Evolutionary conservation across 805 yeast species (phyloP).

Genomic region (Saccharomyces kudriavzevii): DNA sequence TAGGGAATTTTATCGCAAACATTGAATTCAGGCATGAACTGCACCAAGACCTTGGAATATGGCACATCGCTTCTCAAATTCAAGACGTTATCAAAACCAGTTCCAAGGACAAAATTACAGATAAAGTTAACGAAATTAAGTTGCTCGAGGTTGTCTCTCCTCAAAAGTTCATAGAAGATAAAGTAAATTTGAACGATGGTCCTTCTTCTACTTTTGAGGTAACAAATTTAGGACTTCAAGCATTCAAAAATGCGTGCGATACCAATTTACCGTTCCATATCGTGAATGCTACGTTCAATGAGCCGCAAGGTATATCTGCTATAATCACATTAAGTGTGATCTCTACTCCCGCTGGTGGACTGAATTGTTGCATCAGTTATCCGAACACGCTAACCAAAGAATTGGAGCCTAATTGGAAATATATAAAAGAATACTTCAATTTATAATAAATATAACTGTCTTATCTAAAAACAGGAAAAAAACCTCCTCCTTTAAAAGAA

Average conservation of each 20-base stretch:
- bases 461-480: background rate
- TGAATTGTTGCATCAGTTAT: slow-evolving; percentile 18
- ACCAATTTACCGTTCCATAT: slow-evolving; percentile 8
- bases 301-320: slow-evolving; percentile 23
- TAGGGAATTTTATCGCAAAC: slow-evolving; percentile 23
- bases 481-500: too few relatives aligned
- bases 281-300: slow-evolving; percentile 20
- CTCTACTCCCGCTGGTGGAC: slow-evolving; percentile 22
- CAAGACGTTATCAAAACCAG: slow-evolving; percentile 3
- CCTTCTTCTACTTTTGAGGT: slow-evolving; percentile 26
- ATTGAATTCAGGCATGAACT: slow-evolving; percentile 6
- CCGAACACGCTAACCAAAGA: slow-evolving; percentile 9
- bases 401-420: slow-evolving; percentile 6
- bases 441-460: background rate
- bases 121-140: slow-evolving; percentile 13
- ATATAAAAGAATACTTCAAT: background rate
- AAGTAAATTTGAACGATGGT: slow-evolving; percentile 9
- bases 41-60: slow-evolving; percentile 3
- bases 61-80: slow-evolving; percentile 14
- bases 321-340: slow-evolving; percentile 18
- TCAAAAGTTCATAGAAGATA: slow-evolving; percentile 12
- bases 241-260: slow-evolving; percentile 7
- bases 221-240: slow-evolving; percentile 23
- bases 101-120: slow-evolving; percentile 5
- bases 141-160: slow-evolving; percentile 18